phyloP scores from a whole-genome alignment of 2,329 filamentous ascomycete species.

The Bimuria novae-zelandiae region DNA sequence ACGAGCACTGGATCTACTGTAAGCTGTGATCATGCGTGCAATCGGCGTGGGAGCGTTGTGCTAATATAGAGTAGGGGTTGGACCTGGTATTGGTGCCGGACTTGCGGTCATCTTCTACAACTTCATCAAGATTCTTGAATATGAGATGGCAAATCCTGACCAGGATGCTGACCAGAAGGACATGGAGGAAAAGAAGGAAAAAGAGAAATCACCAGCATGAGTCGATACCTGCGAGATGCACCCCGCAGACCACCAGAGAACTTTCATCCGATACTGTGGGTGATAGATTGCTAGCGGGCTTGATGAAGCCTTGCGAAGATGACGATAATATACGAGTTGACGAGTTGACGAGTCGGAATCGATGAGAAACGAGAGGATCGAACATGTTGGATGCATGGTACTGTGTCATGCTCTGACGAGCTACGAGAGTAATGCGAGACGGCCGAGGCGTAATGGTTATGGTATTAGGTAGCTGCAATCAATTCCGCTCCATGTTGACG shows the following conservation, averaged over 20 bases:
- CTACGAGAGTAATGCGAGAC: background rate
- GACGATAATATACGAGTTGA: no score
- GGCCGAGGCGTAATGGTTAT: background rate
- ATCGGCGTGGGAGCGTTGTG: background rate
- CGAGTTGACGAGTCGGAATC: no score
- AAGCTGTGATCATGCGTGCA: conserved; percentile 8
- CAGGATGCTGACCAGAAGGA: conserved; percentile 31
- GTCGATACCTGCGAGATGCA: no score
- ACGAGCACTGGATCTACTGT: conserved; percentile 55
- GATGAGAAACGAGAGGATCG: no score
- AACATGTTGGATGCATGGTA: no score
- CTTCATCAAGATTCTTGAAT: conserved; percentile 49
- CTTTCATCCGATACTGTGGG: no score
- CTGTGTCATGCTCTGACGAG: no score
- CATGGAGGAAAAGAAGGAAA: conserved; percentile 6
- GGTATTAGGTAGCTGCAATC: background rate
- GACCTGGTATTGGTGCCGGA: conserved; percentile 46
- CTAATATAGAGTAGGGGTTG: conserved; percentile 38
- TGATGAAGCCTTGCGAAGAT: no score
- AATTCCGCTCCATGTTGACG: background rate
- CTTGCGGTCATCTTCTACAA: conserved; percentile 55
- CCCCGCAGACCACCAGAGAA: no score
- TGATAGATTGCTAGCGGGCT: no score
- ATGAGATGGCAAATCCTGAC: conserved; percentile 37
- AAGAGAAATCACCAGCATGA: no score